Evolutionary conservation across 768 basidiomycete species (phyloP), one percentile per base, ranked within the genome.

Genomic region (Lactarius sp.): DNA sequence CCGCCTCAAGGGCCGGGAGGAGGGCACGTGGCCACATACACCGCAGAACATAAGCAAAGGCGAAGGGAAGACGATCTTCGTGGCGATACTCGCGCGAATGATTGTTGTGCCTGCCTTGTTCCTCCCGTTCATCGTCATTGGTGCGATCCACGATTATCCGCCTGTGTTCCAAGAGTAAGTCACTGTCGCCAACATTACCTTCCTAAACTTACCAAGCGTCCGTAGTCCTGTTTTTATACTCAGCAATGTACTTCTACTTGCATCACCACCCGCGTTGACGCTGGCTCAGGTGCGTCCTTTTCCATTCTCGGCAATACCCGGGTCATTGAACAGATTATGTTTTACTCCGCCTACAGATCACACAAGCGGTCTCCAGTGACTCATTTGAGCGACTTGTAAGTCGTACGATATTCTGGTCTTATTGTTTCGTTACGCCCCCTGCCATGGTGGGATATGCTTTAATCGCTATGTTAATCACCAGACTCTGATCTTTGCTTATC

Each of bases 331-430:
- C 36, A 8, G 52, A 18, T 27, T 27, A 27, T 22, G 6, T 13
- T 41, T 49, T 34, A 31, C 18, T 52, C 12, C 50, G 7, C 14
- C 18, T 27, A 5, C 78, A 90, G 79, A 92, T 94, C 69, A 92
- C 93, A 0, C 89, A 92, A 72, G 87, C 90, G 70, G 89, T 87
- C 2, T 87, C 78, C 0, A 90, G 92, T 3, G 92, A 92, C 70
- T 86, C 91, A 0, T 98, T 98, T 71, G 96, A 98, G 76, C 80
- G 93, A 1, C 80, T 98, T 41, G 89, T 97, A 73, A 88, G 86
- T 64, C 83, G 91, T 58, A 98, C 95, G 0, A 92, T 98, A 63
- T 94, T 94, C 73, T 94, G 93, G 92, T 82, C 88, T 2, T 98
- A 96, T 71, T 94, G 91, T 68, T 76, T 93, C 39, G 77, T 94